Conservation (phyloP, 1,284 basidiomycete species). For the Pseudozyma thailandica region DNA sequence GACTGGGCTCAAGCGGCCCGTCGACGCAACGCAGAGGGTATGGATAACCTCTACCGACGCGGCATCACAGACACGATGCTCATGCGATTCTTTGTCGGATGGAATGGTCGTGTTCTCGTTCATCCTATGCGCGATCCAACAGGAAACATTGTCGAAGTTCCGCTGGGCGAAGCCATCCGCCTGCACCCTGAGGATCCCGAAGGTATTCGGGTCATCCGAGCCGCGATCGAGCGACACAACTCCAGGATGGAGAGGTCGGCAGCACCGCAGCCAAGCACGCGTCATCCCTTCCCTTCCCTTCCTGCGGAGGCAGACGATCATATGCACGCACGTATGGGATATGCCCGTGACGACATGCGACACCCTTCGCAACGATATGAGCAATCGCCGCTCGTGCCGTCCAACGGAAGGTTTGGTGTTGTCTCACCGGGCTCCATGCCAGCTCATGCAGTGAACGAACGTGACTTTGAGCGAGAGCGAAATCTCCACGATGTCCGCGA, state of each 20-base stretch:
- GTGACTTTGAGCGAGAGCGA: slow-evolving; percentile 31
- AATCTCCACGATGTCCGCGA: slow-evolving; percentile 16
- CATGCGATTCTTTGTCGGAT: slow-evolving; percentile 59
- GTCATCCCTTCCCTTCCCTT: slow-evolving; percentile 12
- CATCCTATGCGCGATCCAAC: slow-evolving; percentile 49
- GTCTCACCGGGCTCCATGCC: slow-evolving; percentile 24
- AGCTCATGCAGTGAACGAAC: slow-evolving; percentile 16
- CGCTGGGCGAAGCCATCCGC: slow-evolving; percentile 52
- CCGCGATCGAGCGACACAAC: slow-evolving; percentile 30
- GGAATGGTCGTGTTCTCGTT: slow-evolving; percentile 64
- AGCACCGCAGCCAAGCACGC: neutral
- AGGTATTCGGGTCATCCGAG: slow-evolving; percentile 52
- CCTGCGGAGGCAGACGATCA: slow-evolving; percentile 12
- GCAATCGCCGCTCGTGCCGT: slow-evolving; percentile 23
- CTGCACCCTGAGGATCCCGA: slow-evolving; percentile 58
- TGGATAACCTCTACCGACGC: slow-evolving; percentile 61
- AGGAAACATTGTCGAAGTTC: slow-evolving; percentile 44
- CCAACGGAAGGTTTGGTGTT: slow-evolving; percentile 20
- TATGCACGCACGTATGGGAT: slow-evolving; percentile 4
- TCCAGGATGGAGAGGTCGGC: slow-evolving; percentile 19
- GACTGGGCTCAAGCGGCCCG: slow-evolving; percentile 36
- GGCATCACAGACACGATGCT: slow-evolving; percentile 66
- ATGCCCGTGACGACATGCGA: slow-evolving; percentile 17
- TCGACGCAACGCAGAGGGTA: slow-evolving; percentile 58
- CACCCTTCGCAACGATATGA: slow-evolving; percentile 27